Conservation (phyloP, 768 basidiomycete species). For the Chalciporus pseudorubinellus region DNA sequence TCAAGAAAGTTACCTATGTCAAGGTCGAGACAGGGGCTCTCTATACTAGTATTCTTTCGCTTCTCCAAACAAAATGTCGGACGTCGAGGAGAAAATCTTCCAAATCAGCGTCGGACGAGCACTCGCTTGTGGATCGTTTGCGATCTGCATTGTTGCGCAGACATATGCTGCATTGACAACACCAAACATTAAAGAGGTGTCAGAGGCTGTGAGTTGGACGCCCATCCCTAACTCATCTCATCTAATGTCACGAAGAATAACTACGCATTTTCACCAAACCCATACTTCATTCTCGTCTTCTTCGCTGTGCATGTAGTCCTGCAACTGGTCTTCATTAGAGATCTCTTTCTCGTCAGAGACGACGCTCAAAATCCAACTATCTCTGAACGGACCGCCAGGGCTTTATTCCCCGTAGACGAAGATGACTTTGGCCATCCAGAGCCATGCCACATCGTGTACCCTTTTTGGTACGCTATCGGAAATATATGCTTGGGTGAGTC, state of each 20-base stretch:
- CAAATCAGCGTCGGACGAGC: not conserved
- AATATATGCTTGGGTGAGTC: slow-evolving; percentile 34
- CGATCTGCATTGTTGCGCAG: slow-evolving; percentile 27
- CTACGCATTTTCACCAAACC: slow-evolving; percentile 34
- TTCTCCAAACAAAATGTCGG: not conserved
- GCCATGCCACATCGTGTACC: slow-evolving; percentile 26
- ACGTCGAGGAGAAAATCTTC: not conserved
- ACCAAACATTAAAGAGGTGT: slow-evolving; percentile 27
- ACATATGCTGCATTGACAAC: slow-evolving; percentile 27
- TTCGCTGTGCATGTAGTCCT: slow-evolving; percentile 30
- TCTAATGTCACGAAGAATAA: slow-evolving; percentile 25
- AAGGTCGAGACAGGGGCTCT: not conserved
- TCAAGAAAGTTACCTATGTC: not conserved
- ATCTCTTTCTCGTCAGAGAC: slow-evolving; percentile 20
- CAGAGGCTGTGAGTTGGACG: slow-evolving; percentile 22
- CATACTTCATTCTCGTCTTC: slow-evolving; percentile 32
- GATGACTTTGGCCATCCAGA: slow-evolving; percentile 7
- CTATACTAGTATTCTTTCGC: not conserved
- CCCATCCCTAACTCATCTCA: not conserved
- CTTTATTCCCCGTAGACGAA: not conserved
- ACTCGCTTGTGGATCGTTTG: not conserved
- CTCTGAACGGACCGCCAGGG: not conserved
- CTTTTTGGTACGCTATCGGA: slow-evolving; percentile 30
- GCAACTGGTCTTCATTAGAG: slow-evolving; percentile 28
- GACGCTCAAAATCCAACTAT: not conserved